phyloP scores from a whole-genome alignment of 139 green algal species.

The Chlamydomonas sphaeroides region DNA sequence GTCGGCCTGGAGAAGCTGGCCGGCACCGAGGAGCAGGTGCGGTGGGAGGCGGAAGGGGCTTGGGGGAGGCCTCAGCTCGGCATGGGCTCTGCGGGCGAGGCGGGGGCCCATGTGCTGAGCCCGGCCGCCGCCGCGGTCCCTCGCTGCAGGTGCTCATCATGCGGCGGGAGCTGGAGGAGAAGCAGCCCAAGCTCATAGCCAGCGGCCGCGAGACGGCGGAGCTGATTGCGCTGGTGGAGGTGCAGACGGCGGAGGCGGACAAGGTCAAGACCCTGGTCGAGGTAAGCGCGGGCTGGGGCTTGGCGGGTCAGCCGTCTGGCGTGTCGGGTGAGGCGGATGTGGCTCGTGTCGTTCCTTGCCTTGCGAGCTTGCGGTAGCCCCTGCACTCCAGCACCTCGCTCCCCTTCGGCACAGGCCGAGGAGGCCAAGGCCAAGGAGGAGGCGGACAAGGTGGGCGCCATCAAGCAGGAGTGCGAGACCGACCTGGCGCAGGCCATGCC shows the following conservation, averaged over 20 bases:
- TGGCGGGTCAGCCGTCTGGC: too few species aligned
- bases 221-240: constrained; percentile 67
- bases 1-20: constrained; percentile 79
- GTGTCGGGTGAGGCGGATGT: too few species aligned
- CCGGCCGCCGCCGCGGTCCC: too few species aligned
- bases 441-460: constrained; percentile 55
- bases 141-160: constrained; percentile 51
- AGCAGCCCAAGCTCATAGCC: constrained; percentile 77
- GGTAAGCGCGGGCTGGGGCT: background rate
- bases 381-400: too few species aligned
- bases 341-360: too few species aligned
- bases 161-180: constrained; percentile 74
- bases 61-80: too few species aligned
- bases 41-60: background rate
- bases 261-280: constrained; percentile 58
- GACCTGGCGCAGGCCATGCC: constrained; percentile 69
- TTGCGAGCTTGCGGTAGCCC: too few species aligned
- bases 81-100: too few species aligned
- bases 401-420: constrained; percentile 43
- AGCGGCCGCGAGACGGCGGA: constrained; percentile 74
- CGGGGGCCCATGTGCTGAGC: too few species aligned
- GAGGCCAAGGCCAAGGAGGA: constrained; percentile 76
- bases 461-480: constrained; percentile 80
- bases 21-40: constrained; percentile 62
- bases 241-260: constrained; percentile 75